Conservation (phyloP, 2,329 filamentous ascomycete genomes). For the Dothistroma pini region DNA sequence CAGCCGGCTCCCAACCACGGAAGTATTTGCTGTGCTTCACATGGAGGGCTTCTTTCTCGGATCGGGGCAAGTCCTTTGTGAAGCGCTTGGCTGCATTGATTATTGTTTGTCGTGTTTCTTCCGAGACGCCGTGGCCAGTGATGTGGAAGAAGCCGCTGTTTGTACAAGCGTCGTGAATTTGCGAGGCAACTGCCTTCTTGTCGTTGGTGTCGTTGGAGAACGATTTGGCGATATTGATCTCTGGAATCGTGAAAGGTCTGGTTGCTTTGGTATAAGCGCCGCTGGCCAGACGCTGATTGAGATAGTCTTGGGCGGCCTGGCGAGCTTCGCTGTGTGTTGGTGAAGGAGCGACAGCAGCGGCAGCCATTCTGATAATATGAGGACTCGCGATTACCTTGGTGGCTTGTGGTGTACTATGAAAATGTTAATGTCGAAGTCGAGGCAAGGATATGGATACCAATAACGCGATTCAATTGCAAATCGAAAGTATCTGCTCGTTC, state of each 20-base stretch:
- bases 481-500: background rate
- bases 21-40: slow-evolving; percentile 40
- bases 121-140: slow-evolving; percentile 37
- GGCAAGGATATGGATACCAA: background rate
- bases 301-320: slow-evolving; percentile 33
- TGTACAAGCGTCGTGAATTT: slow-evolving; percentile 40
- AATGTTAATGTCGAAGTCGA: background rate
- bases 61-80: slow-evolving; percentile 31
- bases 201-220: slow-evolving; percentile 35
- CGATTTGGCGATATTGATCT: slow-evolving; percentile 38
- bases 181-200: slow-evolving; percentile 36
- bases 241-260: slow-evolving; percentile 35
- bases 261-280: slow-evolving; percentile 10
- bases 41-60: slow-evolving; percentile 40
- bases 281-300: slow-evolving; percentile 34
- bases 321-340: slow-evolving; percentile 33
- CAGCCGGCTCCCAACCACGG: slow-evolving; percentile 42
- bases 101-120: slow-evolving; percentile 30
- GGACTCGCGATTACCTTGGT: background rate
- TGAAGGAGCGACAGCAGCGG: slow-evolving; percentile 10
- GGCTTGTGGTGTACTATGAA: background rate
- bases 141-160: slow-evolving; percentile 43
- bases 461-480: background rate
- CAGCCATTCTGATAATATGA: slow-evolving; percentile 5
- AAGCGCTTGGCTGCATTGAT: slow-evolving; percentile 39